Evolutionary conservation across 2,329 filamentous ascomycete species (phyloP), one percentile per base, ranked within the genome.

Genomic region (Grosmannia clavigera): DNA sequence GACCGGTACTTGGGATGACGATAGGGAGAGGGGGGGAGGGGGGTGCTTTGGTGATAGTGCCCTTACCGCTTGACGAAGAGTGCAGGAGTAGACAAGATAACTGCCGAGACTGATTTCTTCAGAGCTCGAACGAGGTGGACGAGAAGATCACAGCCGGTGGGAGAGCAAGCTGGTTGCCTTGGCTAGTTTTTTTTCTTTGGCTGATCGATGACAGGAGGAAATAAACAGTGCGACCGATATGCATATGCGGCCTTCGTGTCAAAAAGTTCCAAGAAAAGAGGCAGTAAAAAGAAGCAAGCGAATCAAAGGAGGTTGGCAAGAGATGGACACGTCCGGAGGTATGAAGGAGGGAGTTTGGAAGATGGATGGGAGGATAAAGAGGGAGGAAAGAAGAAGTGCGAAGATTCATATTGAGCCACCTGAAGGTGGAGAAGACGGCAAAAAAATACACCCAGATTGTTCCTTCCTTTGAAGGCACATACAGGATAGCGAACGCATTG

Each of bases 181-280:
- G 59, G 11, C 25, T 58, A 58, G 50, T 40, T 40, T 50, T 58
- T 55, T 31, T 54, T 59, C 16, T 51, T 31, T 56, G 57, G 57
- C 38, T 55, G 48, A 40, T 52, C 33, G n/a, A 33, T 11, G 27
- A 40, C 14, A 27, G 55, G 58, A 50, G 31, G 12, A 14, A 60
- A 33, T 58, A 38, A 46, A 56, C 46, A 54, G 43, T 38, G n/a
- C 29, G 59, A 53, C 57, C 43, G 54, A 25, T 64, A 65, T 58
- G 54, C 61, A 64, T 64, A 61, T 55, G 60, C 61, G 60, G 10
- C 56, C 38, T 53, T 55, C 46, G 61, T 61, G 60, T 64, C 64
- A 61, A 65, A 64, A 65, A 64, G 62, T 65, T 64, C 64, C 62
- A 65, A 64, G 60, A 65, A 63, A 65, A 19, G 51, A 51, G 31